Conservation (phyloP, 768 basidiomycete genomes). For the Naganishia randhawae region DNA sequence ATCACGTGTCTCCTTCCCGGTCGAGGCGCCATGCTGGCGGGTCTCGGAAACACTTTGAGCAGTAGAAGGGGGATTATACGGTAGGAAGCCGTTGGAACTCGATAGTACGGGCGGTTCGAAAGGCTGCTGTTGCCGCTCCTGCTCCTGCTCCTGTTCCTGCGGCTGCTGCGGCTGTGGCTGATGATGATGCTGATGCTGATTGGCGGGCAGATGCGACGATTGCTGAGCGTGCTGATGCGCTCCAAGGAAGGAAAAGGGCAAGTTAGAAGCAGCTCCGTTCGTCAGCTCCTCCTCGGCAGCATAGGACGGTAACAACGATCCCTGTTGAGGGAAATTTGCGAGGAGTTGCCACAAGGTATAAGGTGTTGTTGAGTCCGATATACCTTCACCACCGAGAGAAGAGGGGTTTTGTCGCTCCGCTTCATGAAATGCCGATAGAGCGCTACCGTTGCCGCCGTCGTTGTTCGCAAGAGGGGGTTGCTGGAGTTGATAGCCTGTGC, state of each 20-base stretch:
- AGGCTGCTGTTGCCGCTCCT: neutral
- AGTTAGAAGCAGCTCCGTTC: neutral
- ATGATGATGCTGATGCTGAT: neutral
- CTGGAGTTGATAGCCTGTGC: slow-evolving; percentile 1
- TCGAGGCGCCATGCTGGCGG: no score
- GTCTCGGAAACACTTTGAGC: neutral
- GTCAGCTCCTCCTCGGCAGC: neutral
- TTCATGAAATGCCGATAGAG: no score
- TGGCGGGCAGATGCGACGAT: neutral
- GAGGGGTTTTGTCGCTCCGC: neutral
- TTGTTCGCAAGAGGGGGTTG: neutral
- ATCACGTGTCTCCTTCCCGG: neutral
- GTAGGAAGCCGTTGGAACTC: neutral
- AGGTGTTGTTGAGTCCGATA: neutral
- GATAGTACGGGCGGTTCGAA: neutral
- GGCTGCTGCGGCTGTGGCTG: neutral
- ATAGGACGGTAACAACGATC: neutral
- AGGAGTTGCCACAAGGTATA: slow-evolving; percentile 8
- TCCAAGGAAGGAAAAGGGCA: neutral
- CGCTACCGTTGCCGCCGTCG: neutral
- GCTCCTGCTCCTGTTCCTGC: neutral
- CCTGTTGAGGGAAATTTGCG: slow-evolving; percentile 6
- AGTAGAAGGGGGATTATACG: neutral
- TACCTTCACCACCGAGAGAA: neutral
- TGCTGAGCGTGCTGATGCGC: neutral